Conservation (phyloP, 139 green algal genomes). For the Nannochloris sp. region DNA sequence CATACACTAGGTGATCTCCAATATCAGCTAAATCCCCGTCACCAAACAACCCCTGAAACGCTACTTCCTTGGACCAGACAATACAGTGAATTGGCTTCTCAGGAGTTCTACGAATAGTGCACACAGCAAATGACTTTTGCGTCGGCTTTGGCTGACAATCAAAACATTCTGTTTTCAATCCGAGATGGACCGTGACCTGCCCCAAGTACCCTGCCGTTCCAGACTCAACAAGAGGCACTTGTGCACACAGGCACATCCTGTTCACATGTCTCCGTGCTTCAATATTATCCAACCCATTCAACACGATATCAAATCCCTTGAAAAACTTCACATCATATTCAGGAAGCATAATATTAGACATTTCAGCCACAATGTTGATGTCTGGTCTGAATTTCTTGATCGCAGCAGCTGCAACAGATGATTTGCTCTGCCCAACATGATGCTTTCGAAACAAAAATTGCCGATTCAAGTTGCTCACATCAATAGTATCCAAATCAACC, state of each 20-base stretch:
- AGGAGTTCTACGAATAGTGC: slow-evolving; percentile 96
- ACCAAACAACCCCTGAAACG: slow-evolving; percentile 89
- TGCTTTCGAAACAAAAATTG: slow-evolving; percentile 96
- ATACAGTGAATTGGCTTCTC: slow-evolving; percentile 97
- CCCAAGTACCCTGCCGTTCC: slow-evolving; percentile 89
- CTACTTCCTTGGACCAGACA: slow-evolving; percentile 97
- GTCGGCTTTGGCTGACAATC: slow-evolving; percentile 82
- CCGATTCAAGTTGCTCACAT: slow-evolving; percentile 95
- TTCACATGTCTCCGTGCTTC: slow-evolving; percentile 89
- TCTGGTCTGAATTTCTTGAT: slow-evolving; percentile 49
- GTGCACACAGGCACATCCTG: slow-evolving; percentile 77
- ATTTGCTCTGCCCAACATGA: slow-evolving; percentile 93
- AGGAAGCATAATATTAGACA: slow-evolving; percentile 66
- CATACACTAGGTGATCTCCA: slow-evolving; percentile 18
- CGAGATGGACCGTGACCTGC: slow-evolving; percentile 86
- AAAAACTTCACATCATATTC: slow-evolving; percentile 86
- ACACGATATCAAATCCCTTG: slow-evolving; percentile 77
- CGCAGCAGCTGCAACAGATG: slow-evolving; percentile 72
- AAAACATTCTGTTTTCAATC: slow-evolving; percentile 80
- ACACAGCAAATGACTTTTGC: slow-evolving; percentile 92
- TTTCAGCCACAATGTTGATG: slow-evolving; percentile 59
- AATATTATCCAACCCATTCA: slow-evolving; percentile 98
- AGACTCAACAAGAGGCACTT: slow-evolving; percentile 84
- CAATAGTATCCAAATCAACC: slow-evolving; percentile 99
- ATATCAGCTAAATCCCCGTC: slow-evolving; percentile 48